These are phyloP conservation scores for Rehmannia glutinosa DNA, from an alignment of 257 asterid genomes.

Conservation along the genomic window DNA sequence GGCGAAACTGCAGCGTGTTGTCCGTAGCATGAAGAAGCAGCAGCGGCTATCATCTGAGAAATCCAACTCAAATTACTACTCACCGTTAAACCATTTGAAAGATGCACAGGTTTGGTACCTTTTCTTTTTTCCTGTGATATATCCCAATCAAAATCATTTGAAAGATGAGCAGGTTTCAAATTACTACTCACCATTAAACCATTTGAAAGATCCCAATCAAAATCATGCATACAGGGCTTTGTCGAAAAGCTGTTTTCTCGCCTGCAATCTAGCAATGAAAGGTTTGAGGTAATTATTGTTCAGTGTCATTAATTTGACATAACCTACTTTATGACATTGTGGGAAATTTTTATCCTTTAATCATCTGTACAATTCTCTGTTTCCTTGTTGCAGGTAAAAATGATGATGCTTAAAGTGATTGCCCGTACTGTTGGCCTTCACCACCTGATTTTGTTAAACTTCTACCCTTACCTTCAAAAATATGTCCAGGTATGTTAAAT, in stretches of 20 bases:
- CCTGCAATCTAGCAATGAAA: constrained; percentile 57
- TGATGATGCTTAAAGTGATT: constrained; percentile 90
- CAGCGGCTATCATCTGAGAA: constrained; percentile 69
- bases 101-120: constrained; percentile 74
- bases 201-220: not conserved
- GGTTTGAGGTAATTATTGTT: constrained; percentile 66
- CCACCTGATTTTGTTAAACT: constrained; percentile 62
- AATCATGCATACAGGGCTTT: constrained; percentile 59
- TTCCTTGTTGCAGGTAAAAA: constrained; percentile 52
- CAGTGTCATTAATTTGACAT: constrained; percentile 10
- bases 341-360: not conserved
- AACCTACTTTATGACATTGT: not conserved
- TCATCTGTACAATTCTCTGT: not conserved
- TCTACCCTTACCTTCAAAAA: constrained; percentile 77
- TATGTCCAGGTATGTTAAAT: constrained; percentile 68
- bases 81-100: constrained; percentile 91
- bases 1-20: constrained; percentile 85
- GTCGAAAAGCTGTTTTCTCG: constrained; percentile 89
- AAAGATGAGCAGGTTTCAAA: too few species aligned
- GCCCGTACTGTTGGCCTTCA: constrained; percentile 88
- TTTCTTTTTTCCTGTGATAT: constrained; percentile 8
- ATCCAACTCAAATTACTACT: constrained; percentile 47
- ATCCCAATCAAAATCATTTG: too few species aligned
- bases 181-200: too few species aligned
- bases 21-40: constrained; percentile 95